Evolutionary conservation across 2,329 filamentous ascomycete genomes (phyloP).

Genomic region (Graphiopsis chlorocephala): DNA sequence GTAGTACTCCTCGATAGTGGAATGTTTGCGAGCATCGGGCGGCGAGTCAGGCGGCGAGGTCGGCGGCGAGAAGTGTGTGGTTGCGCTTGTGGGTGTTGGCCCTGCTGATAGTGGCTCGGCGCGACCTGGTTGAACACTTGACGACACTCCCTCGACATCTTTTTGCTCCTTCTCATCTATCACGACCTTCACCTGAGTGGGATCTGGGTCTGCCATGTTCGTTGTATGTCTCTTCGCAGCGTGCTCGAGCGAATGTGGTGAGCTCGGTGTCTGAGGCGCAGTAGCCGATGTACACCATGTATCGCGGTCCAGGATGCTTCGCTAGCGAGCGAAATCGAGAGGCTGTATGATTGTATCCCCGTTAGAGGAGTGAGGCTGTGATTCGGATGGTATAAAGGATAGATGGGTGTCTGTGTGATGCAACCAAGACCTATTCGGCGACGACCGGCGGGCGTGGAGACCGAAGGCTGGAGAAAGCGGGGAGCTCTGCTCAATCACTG

Average conservation of each 20-base stretch:
- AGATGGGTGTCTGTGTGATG: background rate
- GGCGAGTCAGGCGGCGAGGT: slow-evolving; percentile 25
- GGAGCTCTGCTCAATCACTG: background rate
- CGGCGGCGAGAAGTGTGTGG: slow-evolving; percentile 26
- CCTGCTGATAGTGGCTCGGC: background rate
- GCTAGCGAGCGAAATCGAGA: background rate
- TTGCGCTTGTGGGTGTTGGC: slow-evolving; percentile 9
- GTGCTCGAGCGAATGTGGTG: background rate
- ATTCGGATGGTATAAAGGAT: background rate
- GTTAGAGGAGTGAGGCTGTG: background rate
- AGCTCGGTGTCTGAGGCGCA: background rate
- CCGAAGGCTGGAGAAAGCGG: background rate
- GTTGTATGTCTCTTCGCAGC: background rate
- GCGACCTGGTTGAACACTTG: background rate
- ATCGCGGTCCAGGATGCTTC: background rate
- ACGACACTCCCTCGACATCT: background rate
- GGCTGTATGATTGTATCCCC: background rate
- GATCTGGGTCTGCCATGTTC: slow-evolving; percentile 14
- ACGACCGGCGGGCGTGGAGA: background rate
- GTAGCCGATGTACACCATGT: background rate
- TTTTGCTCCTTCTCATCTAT: slow-evolving; percentile 17
- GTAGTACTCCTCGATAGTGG: slow-evolving; percentile 28
- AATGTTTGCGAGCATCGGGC: slow-evolving; percentile 18
- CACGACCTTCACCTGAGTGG: slow-evolving; percentile 12
- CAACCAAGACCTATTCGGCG: background rate